Conservation (phyloP, 345 rosid species). For the Lenwebbia sp. region DNA sequence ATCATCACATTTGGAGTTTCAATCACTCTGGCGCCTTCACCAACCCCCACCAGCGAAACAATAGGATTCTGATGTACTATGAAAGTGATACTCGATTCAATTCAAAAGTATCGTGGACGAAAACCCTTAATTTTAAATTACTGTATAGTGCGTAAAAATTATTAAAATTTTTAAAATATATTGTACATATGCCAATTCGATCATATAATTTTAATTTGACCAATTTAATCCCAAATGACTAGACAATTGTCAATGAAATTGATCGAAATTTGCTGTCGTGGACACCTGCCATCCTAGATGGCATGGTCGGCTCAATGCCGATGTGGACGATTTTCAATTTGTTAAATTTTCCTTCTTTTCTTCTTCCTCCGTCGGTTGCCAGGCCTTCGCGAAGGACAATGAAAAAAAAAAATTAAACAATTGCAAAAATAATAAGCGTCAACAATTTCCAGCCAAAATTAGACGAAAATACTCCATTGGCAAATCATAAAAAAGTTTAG, state of each 20-base stretch:
- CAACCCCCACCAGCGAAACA: neutral
- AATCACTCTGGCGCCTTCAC: neutral
- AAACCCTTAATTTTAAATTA: neutral
- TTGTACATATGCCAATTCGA: rapidly evolving
- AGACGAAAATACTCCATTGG: rapidly evolving
- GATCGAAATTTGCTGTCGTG: rapidly evolving
- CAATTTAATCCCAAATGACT: rapidly evolving
- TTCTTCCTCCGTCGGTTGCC: neutral
- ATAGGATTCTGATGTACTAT: neutral
- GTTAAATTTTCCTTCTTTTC: neutral
- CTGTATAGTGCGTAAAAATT: rapidly evolving
- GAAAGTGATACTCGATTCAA: neutral
- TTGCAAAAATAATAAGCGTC: neutral
- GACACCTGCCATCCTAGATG: neutral
- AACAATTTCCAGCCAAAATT: neutral
- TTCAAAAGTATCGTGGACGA: neutral
- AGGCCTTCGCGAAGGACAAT: rapidly evolving
- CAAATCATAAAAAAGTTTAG: neutral
- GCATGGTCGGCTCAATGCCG: too few relatives aligned
- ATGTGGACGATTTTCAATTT: neutral
- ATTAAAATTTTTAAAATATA: neutral
- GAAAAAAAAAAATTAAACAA: neutral
- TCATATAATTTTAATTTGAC: neutral
- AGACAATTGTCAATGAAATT: rapidly evolving
- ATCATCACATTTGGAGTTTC: neutral